Base-by-base conservation (phyloP, 306 rosid species). In the Medicago ruthenica region DNA sequence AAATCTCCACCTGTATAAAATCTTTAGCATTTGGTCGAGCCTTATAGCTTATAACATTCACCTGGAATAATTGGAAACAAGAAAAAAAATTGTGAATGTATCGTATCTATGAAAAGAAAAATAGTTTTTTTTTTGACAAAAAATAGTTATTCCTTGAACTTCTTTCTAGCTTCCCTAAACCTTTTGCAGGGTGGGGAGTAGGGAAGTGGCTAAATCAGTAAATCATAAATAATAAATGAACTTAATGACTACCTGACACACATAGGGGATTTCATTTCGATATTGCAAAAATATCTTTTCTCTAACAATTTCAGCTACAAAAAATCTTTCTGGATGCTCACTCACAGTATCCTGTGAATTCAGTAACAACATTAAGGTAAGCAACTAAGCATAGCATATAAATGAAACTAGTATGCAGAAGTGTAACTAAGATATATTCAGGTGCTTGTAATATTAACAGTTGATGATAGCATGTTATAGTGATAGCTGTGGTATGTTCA, bases 311-410 rank as follows among this genome's bases (percentile, higher is more conserved):
- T 92, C 99, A 66, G 93, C 81, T 6, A 95, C 89, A 77, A 95
- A 95, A 83, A 95, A 95, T 84, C 99, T 85, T 82, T 95, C 99
- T 14, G 97, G 97, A 81, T 92, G 99, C 76, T 95, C 97, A 70
- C 99, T 95, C 80, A 95, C 88, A 57, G 90, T 92, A 76, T 86
- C 99, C 99, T 95, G 90, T 55, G 76, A 80, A 84, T 42, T 74
- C 76, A 89, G 34, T 67, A 70, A 78, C 15, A 50, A 76, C 37
- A 76, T 67, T 37, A 45, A 70, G 60, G 74, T 62, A 66, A 69
- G 37, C 6, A 34, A 34, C 37, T 34, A 34, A 34, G 86, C 27
- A 69, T 24, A 71, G n/a, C 61, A 44, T 69, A 50, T 64, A n/a
- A 79, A 63, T 71, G 51, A 75, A 68, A 67, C 44, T 44, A 61